Percentiles rank a stretch among this genome's conserved stretches.
These are phyloP conservation scores for Epithele typhae DNA, from an alignment of 768 basidiomycete genomes.

Conservation along the genomic window DNA sequence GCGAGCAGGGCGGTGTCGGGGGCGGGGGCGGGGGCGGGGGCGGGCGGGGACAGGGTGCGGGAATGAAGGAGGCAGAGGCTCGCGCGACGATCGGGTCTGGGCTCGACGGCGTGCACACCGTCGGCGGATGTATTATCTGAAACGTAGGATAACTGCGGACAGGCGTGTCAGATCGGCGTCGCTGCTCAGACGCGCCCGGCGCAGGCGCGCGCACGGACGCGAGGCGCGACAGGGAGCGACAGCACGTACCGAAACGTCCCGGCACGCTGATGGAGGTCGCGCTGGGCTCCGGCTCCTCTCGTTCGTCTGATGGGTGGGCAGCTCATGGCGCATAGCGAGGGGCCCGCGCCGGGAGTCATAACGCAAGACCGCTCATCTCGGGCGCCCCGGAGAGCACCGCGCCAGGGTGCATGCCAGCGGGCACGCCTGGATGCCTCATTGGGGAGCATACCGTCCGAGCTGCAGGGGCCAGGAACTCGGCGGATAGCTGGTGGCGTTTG, in stretches of 20 bases:
- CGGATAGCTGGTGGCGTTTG: conserved; percentile 24
- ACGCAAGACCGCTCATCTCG: conserved; percentile 11
- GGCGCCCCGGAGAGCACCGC: conserved; percentile 11
- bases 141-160: conserved; percentile 10
- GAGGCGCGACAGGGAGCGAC: background rate
- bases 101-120: too few species aligned
- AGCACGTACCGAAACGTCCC: too few species aligned
- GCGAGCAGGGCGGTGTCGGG: background rate
- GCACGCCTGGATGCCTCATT: conserved; percentile 14
- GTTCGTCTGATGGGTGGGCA: too few species aligned
- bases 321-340: too few species aligned
- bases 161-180: background rate
- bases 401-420: conserved; percentile 10
- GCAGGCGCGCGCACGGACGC: background rate
- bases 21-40: too few species aligned
- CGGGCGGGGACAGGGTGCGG: too few species aligned
- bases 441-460: conserved; percentile 18
- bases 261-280: too few species aligned
- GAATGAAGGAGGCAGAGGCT: too few species aligned
- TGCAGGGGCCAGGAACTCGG: conserved; percentile 14
- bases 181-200: background rate
- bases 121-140: conserved; percentile 7
- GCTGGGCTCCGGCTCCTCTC: too few species aligned
- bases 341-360: conserved; percentile 11
- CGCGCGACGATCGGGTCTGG: too few species aligned